Evolutionary conservation across 1,284 basidiomycete species (phyloP).

Genomic region (Mycosarcoma mackinlayi): DNA sequence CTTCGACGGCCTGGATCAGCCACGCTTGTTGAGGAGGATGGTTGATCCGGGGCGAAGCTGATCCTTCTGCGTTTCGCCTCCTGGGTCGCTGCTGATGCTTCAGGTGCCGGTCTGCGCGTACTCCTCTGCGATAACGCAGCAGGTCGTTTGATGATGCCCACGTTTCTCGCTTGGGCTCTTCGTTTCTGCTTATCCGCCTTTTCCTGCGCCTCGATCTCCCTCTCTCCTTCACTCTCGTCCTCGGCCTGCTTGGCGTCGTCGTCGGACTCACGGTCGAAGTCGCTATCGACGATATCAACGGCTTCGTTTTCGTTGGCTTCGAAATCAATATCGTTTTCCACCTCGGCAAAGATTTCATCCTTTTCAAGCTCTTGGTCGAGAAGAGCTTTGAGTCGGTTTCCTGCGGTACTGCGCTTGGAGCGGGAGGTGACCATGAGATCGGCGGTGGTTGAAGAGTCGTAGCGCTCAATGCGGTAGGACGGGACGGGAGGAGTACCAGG

Average conservation of each 20-base stretch:
- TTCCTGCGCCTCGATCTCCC: conserved; percentile 54
- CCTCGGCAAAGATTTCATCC: conserved; percentile 63
- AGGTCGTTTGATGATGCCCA: conserved; percentile 21
- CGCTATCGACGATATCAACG: conserved; percentile 65
- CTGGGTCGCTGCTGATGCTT: neutral
- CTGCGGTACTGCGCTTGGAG: conserved; percentile 51
- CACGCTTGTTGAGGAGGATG: conserved; percentile 3
- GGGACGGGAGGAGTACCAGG: conserved; percentile 1
- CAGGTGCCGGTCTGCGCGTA: neutral
- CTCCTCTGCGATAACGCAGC: neutral
- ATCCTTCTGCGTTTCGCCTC: conserved; percentile 30
- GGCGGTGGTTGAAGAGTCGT: neutral
- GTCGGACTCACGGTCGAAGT: conserved; percentile 59
- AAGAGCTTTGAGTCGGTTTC: conserved; percentile 60
- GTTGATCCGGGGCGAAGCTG: conserved; percentile 36
- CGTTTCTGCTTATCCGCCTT: conserved; percentile 38
- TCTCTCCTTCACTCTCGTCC: conserved; percentile 48
- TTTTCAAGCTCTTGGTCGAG: conserved; percentile 62
- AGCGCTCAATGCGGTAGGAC: conserved; percentile 39
- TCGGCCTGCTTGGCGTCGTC: conserved; percentile 38
- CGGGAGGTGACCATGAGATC: conserved; percentile 45
- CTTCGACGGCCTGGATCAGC: neutral
- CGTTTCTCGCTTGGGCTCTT: conserved; percentile 22
- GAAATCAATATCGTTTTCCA: conserved; percentile 62
- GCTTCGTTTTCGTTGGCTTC: conserved; percentile 56